phyloP scores from a whole-genome alignment of 2,329 filamentous ascomycete genomes.

The Cladosporium sp. region DNA sequence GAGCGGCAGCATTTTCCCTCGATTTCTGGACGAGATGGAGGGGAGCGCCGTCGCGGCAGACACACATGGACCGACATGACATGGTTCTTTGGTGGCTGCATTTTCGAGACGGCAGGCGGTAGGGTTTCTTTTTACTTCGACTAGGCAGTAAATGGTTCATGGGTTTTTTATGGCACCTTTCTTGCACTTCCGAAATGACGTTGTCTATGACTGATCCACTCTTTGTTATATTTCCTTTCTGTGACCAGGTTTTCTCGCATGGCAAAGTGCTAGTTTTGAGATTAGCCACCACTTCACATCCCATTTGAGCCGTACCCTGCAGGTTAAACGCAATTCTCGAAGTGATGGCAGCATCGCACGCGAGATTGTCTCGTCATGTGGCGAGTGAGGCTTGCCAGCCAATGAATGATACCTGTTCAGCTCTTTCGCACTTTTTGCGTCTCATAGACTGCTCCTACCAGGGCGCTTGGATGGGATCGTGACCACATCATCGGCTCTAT shows the following conservation, averaged over 20 bases:
- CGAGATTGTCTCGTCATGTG: too few relatives aligned
- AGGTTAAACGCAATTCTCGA: too few relatives aligned
- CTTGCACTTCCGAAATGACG: neutral
- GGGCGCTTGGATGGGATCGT: too few relatives aligned
- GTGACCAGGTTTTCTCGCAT: neutral
- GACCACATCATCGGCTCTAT: too few relatives aligned
- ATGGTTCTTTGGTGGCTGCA: conserved; percentile 1
- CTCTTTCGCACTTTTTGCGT: too few relatives aligned
- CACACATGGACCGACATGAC: conserved; percentile 5
- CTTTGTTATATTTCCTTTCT: neutral
- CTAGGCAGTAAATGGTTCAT: conserved; percentile 13
- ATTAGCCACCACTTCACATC: too few relatives aligned
- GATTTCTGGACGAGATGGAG: neutral
- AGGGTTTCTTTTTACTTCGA: conserved; percentile 4
- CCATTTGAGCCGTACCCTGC: too few relatives aligned
- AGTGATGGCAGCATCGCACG: too few relatives aligned
- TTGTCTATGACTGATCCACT: neutral
- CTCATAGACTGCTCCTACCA: too few relatives aligned
- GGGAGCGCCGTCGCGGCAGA: neutral
- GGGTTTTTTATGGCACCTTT: conserved; percentile 11
- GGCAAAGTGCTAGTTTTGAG: too few relatives aligned
- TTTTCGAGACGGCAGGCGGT: conserved; percentile 5
- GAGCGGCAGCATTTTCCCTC: neutral
- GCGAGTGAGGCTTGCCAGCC: too few relatives aligned
- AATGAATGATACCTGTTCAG: too few relatives aligned